Conservation (phyloP, 148 eudicot species). For the Rhododendron kiyosumense region DNA sequence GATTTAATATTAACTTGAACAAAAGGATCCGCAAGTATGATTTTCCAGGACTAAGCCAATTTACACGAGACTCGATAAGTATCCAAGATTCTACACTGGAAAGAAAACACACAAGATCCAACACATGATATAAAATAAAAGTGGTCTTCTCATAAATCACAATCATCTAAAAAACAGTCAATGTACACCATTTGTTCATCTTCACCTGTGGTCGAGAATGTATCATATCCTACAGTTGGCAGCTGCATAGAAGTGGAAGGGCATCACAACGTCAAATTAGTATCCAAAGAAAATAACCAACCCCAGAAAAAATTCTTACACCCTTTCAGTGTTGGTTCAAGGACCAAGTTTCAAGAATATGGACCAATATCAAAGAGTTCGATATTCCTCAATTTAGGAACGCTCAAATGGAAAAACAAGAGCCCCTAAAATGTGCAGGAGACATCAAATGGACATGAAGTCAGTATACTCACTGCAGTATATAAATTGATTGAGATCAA, state of each 20-base stretch:
- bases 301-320: not conserved
- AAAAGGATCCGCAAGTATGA: not conserved
- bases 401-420: not conserved
- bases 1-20: not conserved
- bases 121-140: not conserved
- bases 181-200: slow-evolving; percentile 3
- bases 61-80: not conserved
- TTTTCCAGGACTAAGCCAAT: not conserved
- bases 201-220: not conserved
- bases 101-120: not conserved
- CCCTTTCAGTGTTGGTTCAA: not conserved
- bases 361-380: not conserved
- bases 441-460: not conserved
- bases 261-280: not conserved
- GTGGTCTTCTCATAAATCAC: not conserved
- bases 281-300: not conserved
- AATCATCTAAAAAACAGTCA: not conserved
- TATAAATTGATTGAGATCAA: slow-evolving; percentile 81
- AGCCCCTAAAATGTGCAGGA: not conserved
- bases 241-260: slow-evolving; percentile 39
- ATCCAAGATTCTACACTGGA: not conserved
- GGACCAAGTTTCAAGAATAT: not conserved
- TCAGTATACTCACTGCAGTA: slow-evolving; percentile 73
- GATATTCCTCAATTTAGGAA: not conserved
- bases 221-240: slow-evolving; percentile 77